phyloP scores from a whole-genome alignment of 805 yeast genomes.

The Yamadazyma endophytica region DNA sequence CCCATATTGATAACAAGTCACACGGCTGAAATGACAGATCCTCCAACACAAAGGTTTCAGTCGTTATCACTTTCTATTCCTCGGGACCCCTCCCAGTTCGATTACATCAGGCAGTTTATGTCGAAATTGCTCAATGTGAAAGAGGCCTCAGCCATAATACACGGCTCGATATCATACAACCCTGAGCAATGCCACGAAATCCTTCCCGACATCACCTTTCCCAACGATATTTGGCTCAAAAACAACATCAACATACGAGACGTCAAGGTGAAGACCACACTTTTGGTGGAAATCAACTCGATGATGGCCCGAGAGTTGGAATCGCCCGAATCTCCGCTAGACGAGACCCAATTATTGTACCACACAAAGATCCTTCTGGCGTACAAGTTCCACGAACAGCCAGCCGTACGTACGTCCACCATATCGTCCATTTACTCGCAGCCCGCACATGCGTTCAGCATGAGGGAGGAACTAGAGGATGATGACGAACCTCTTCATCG shows the following conservation, averaged over 20 bases:
- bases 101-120: slow-evolving; percentile 10
- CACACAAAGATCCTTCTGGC: slow-evolving; percentile 30
- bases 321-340: slow-evolving; percentile 11
- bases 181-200: slow-evolving; percentile 16
- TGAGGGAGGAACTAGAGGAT: slow-evolving; percentile 12
- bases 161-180: slow-evolving; percentile 1
- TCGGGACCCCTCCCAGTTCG: slow-evolving; percentile 9
- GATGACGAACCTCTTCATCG: slow-evolving; percentile 9
- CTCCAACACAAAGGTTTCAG: slow-evolving; percentile 6
- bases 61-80: slow-evolving; percentile 5
- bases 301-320: slow-evolving; percentile 21
- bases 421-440: too few relatives aligned
- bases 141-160: slow-evolving; percentile 4
- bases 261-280: slow-evolving; percentile 25
- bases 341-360: slow-evolving; percentile 23
- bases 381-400: slow-evolving; percentile 25
- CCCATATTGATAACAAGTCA: too few relatives aligned
- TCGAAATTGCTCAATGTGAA: slow-evolving; percentile 6
- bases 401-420: slow-evolving; percentile 9
- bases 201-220: slow-evolving; percentile 29
- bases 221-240: slow-evolving; percentile 34
- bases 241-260: slow-evolving; percentile 27
- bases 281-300: slow-evolving; percentile 28
- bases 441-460: too few relatives aligned
- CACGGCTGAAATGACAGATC: too few relatives aligned